Evolutionary conservation across 495 filamentous ascomycete species (phyloP), one percentile per base, ranked within the genome.

Genomic region (Aspergillus avenaceus): DNA sequence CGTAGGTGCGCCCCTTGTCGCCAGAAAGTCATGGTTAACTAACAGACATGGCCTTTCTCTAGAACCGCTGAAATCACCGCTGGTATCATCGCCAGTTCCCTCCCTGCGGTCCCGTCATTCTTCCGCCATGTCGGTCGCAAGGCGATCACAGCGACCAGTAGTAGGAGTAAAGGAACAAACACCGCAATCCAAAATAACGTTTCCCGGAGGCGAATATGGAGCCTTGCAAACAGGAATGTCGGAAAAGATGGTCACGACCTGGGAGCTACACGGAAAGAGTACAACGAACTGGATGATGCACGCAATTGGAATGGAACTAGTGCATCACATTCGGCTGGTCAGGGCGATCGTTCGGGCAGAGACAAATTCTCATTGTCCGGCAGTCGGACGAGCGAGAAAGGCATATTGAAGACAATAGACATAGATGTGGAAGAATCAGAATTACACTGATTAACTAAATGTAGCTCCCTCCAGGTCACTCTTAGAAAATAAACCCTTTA

Each of bases 381-480:
- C 13, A 18, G 27, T 36, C 21, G 18, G 42, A 18, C 2, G 32
- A 34, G n/a, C 27, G 25, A n/a, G 55, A 50, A 24, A 28, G 60
- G 56, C 8, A 63, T 63, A 19, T 31, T 60, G 34, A 63, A 57
- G 47, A 60, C 53, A n/a, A 54, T 63, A 22, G 56, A 58, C 19
- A 56, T 63, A n/a, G 56, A 63, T 47, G 41, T 63, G 9, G 56
- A 63, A 37, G n/a, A n/a, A n/a, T n/a, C n/a, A n/a, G n/a, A n/a
- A n/a, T n/a, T n/a, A n/a, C n/a, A n/a, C n/a, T n/a, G n/a, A n/a
- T n/a, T n/a, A n/a, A n/a, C n/a, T n/a, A n/a, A n/a, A n/a, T n/a
- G n/a, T n/a, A n/a, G n/a, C n/a, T n/a, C n/a, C n/a, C n/a, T n/a
- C n/a, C n/a, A n/a, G n/a, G n/a, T n/a, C n/a, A n/a, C n/a, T n/a